Evolutionary conservation across 179 eudicot genomes (phyloP).

Genomic region (Spergularia azorica): DNA sequence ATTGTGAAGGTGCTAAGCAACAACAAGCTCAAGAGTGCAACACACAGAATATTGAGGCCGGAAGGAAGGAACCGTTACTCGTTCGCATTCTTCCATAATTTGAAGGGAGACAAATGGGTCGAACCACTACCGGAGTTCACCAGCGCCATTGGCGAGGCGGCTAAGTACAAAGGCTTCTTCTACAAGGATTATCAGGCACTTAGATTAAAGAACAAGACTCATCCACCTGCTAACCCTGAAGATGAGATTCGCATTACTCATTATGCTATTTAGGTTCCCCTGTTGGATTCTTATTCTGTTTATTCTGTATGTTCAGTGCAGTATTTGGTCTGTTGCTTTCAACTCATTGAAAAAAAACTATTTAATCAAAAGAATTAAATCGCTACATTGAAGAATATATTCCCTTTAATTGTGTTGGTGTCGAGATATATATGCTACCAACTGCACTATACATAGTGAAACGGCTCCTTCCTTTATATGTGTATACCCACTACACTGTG

Average conservation of each 20-base stretch:
- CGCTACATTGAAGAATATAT: too few relatives aligned
- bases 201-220: conserved; percentile 10
- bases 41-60: conserved; percentile 16
- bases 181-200: conserved; percentile 14
- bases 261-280: not conserved
- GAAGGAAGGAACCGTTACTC: conserved; percentile 14
- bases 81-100: conserved; percentile 9
- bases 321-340: too few relatives aligned
- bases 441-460: too few relatives aligned
- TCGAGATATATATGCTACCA: too few relatives aligned
- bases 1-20: conserved; percentile 16
- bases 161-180: conserved; percentile 14
- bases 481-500: too few relatives aligned
- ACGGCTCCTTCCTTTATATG: too few relatives aligned
- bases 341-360: too few relatives aligned
- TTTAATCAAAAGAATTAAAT: too few relatives aligned
- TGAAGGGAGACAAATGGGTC: conserved; percentile 7
- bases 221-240: conserved; percentile 16
- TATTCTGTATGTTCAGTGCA: too few relatives aligned
- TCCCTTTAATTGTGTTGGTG: too few relatives aligned
- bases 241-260: conserved; percentile 17
- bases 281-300: too few relatives aligned
- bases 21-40: conserved; percentile 17
- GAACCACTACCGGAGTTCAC: conserved; percentile 19
- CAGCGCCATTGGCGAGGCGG: not conserved